Evolutionary conservation across 1,139 yeast species (phyloP).

Genomic region (Yamadazyma sp.): DNA sequence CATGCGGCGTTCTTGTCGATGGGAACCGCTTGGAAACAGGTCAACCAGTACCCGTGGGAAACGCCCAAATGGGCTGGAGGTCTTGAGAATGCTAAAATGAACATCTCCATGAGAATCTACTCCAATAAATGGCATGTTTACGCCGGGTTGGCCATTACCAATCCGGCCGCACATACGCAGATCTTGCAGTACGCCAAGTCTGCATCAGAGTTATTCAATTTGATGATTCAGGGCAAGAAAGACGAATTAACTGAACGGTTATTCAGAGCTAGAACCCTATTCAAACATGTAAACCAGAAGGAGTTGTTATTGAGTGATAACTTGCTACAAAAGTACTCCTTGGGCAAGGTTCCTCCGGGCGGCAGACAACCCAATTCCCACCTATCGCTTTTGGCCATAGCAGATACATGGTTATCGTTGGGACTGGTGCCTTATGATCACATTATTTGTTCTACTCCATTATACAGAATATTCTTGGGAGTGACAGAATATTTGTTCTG

Average conservation of each 20-base stretch:
- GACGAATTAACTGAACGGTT: slow-evolving; percentile 61
- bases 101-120: slow-evolving; percentile 84
- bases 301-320: slow-evolving; percentile 75
- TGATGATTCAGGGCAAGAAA: slow-evolving; percentile 72
- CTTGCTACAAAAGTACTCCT: slow-evolving; percentile 73
- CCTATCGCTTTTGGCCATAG: slow-evolving; percentile 81
- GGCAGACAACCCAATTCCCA: slow-evolving; percentile 83
- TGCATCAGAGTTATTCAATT: slow-evolving; percentile 75
- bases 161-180: slow-evolving; percentile 91
- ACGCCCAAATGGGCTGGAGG: slow-evolving; percentile 89
- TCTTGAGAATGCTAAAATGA: slow-evolving; percentile 91
- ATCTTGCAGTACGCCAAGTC: slow-evolving; percentile 86
- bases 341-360: slow-evolving; percentile 73
- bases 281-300: slow-evolving; percentile 61
- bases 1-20: slow-evolving; percentile 95
- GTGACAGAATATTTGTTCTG: slow-evolving; percentile 91
- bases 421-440: slow-evolving; percentile 93
- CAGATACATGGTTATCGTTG: slow-evolving; percentile 86
- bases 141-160: slow-evolving; percentile 94
- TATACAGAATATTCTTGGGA: slow-evolving; percentile 86
- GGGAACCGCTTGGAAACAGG: slow-evolving; percentile 95
- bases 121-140: slow-evolving; percentile 98
- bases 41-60: slow-evolving; percentile 90
- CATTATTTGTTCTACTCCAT: slow-evolving; percentile 93
- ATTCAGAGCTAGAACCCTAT: slow-evolving; percentile 70